Percentiles rank a stretch among this genome's conserved stretches.
phyloP scores from a whole-genome alignment of 1,139 yeast species.

The Zygosaccharomyces pseudobailii region DNA sequence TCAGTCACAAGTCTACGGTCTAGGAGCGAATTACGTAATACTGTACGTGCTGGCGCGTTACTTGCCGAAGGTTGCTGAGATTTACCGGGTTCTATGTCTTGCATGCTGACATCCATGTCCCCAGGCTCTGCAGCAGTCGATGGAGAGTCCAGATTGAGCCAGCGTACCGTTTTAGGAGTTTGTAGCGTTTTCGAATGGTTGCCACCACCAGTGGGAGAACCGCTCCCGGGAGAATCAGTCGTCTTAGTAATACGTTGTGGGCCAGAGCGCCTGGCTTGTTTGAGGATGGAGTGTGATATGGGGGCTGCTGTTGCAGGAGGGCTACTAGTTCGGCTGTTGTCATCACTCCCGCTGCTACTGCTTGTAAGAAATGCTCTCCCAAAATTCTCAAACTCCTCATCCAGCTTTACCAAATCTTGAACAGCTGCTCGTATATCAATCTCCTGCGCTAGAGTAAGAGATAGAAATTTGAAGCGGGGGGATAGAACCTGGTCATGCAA shows the following conservation, averaged over 20 bases:
- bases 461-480: slow-evolving; percentile 22
- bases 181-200: neutral
- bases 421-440: slow-evolving; percentile 16
- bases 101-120: slow-evolving; percentile 23
- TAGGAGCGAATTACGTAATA: slow-evolving; percentile 9
- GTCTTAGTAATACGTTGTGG: neutral
- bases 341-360: neutral
- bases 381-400: slow-evolving; percentile 29
- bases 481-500: slow-evolving; percentile 22
- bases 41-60: neutral
- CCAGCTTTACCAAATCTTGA: slow-evolving; percentile 23
- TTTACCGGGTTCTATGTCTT: slow-evolving; percentile 12
- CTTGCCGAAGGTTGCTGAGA: slow-evolving; percentile 6
- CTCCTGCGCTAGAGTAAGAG: slow-evolving; percentile 16
- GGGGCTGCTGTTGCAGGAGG: neutral
- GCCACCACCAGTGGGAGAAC: neutral
- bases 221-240: neutral
- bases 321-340: neutral
- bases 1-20: slow-evolving; percentile 9
- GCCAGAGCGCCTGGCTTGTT: neutral
- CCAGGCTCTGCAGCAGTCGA: slow-evolving; percentile 11
- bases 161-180: slow-evolving; percentile 13
- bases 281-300: neutral
- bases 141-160: slow-evolving; percentile 10
- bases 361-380: slow-evolving; percentile 16